phyloP scores from a whole-genome alignment of 495 filamentous ascomycete genomes.

The Friedmanniomyces simplex region DNA sequence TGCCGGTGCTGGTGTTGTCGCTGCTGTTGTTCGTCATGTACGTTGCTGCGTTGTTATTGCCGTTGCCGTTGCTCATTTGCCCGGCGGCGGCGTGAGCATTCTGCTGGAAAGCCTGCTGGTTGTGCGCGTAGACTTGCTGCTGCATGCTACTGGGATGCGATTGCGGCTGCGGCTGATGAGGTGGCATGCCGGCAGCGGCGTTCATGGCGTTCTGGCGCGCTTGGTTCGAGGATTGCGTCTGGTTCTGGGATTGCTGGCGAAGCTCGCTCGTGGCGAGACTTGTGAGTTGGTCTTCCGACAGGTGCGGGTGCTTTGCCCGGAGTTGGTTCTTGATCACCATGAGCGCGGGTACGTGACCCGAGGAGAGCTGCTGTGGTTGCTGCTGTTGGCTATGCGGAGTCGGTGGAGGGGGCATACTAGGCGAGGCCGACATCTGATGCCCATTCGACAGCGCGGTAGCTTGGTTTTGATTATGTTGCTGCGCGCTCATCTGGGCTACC shows the following conservation, averaged over 20 bases:
- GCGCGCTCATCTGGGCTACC: constrained; percentile 7
- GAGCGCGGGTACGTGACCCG: constrained; percentile 29
- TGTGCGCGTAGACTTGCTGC: constrained; percentile 4
- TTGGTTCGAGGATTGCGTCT: constrained; percentile 12
- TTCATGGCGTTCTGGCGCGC: constrained; percentile 29
- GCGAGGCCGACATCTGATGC: constrained; percentile 16
- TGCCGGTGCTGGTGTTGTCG: not conserved
- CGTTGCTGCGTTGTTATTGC: not conserved
- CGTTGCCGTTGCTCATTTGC: constrained; percentile 9
- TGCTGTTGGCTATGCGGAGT: constrained; percentile 19
- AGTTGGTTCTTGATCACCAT: constrained; percentile 25
- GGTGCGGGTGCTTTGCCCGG: constrained; percentile 25
- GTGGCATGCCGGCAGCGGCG: constrained; percentile 27
- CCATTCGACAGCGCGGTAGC: not conserved
- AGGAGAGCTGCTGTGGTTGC: constrained; percentile 26
- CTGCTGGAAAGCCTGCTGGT: constrained; percentile 12
- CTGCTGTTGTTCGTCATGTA: constrained; percentile 8
- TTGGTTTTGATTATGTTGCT: constrained; percentile 25
- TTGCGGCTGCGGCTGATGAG: not conserved
- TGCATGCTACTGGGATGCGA: constrained; percentile 8
- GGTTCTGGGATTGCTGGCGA: not conserved
- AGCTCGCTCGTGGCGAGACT: constrained; percentile 25
- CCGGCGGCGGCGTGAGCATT: not conserved
- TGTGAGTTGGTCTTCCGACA: constrained; percentile 25
- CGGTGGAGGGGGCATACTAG: constrained; percentile 20